Conservation (phyloP, 129 eudicot species). For the Centaurea solstitialis region DNA sequence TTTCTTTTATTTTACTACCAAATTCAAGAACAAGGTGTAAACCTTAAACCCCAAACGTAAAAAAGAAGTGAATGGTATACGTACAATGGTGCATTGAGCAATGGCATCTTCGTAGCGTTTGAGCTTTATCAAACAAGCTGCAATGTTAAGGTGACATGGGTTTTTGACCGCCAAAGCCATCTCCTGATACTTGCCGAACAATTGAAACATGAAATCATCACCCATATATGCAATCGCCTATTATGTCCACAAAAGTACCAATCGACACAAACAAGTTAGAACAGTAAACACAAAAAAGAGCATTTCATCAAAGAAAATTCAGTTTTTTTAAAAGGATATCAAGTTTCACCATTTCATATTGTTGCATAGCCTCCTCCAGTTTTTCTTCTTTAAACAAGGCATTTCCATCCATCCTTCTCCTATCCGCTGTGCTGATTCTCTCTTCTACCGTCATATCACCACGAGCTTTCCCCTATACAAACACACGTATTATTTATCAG, state of each 20-base stretch:
- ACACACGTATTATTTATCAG: background rate
- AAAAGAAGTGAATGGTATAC: slow-evolving; percentile 25
- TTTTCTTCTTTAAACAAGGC: slow-evolving; percentile 84
- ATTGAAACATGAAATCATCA: slow-evolving; percentile 99
- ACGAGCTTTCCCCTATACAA: slow-evolving; percentile 83
- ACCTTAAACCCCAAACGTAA: background rate
- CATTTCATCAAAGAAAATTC: background rate
- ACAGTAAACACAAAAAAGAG: background rate
- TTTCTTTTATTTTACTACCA: background rate
- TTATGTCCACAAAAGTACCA: slow-evolving; percentile 2
- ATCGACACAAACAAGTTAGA: slow-evolving; percentile 18
- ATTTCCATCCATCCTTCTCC: slow-evolving; percentile 98
- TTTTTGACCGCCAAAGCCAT: slow-evolving; percentile 97
- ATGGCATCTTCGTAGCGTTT: slow-evolving; percentile 90
- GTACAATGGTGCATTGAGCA: slow-evolving; percentile 79
- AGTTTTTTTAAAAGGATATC: background rate
- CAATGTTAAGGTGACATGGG: slow-evolving; percentile 95
- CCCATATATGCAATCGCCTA: slow-evolving; percentile 98
- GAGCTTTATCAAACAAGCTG: slow-evolving; percentile 92
- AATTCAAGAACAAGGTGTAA: background rate
- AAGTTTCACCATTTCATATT: slow-evolving; percentile 83
- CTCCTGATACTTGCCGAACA: slow-evolving; percentile 88
- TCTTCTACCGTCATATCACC: slow-evolving; percentile 99
- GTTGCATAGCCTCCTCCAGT: slow-evolving; percentile 93
- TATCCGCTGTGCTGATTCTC: slow-evolving; percentile 89